Evolutionary conservation across 805 yeast genomes (phyloP), one percentile per base, ranked within the genome.

Genomic region (Myxozyma neglecta): DNA sequence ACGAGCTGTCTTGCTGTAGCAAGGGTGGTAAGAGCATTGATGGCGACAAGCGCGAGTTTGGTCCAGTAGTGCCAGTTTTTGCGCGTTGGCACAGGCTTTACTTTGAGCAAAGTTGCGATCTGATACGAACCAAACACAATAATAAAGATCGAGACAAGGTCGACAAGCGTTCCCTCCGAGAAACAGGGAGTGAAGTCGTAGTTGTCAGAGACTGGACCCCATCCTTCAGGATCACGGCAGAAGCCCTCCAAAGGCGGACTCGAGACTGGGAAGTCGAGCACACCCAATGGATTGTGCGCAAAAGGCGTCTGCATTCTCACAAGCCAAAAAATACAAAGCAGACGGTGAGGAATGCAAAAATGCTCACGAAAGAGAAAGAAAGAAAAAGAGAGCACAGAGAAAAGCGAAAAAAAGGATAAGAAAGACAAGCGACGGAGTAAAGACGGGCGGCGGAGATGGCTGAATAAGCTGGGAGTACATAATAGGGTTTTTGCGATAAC

Each of bases 161-260:
- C 69, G 34, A 72, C 58, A 34, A 76, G 62, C 4, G 70, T 67
- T 16, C 78, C 80, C 13, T 75, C 75, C 55, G 72, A 60, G 56
- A 77, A 78, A 63, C 80, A 77, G n/a, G 77, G 74, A 14, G 76
- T 70, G 53, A 76, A 59, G 42, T 61, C 70, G 53, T 65, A 70
- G 42, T 63, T 65, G 20, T 49, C 59, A 14, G 74, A 67, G 34
- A 73, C 57, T 11, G 77, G 78, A 11, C 77, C 77, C 77, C 77
- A 74, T 24, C 77, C 78, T 36, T 70, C 72, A 48, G 45, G 44
- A 36, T 64, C 60, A 46, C 59, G 64, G 47, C 72, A 70, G 61
- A 68, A 61, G 51, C 67, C 65, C 11, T 39, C 20, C 45, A 49
- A 36, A 34, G 53, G 51, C 20, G 65, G 65, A 29, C 53, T 13